phyloP scores from a whole-genome alignment of 345 rosid species.

The Sapria himalayana region DNA sequence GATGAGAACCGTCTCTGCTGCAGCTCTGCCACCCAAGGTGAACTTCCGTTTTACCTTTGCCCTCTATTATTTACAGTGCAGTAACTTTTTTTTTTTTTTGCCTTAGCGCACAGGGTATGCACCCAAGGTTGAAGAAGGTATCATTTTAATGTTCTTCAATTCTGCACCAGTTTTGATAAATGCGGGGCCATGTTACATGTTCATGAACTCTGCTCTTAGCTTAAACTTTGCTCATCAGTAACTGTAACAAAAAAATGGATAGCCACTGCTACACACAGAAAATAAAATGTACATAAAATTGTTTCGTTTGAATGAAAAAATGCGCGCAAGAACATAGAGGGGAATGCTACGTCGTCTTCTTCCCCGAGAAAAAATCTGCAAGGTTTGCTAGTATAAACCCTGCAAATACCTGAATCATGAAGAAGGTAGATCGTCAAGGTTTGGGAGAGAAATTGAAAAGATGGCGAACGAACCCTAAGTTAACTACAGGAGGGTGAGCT shows the following conservation, averaged over 20 bases:
- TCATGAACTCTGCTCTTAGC: too few relatives aligned
- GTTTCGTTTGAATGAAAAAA: too few relatives aligned
- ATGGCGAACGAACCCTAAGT: background rate
- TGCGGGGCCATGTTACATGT: too few relatives aligned
- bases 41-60: slow-evolving; percentile 1
- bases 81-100: background rate
- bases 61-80: background rate
- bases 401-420: slow-evolving; percentile 59
- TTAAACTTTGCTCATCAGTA: too few relatives aligned
- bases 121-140: too few relatives aligned
- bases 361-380: slow-evolving; percentile 55
- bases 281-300: too few relatives aligned
- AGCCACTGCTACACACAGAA: too few relatives aligned
- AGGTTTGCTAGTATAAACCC: slow-evolving; percentile 85
- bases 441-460: background rate
- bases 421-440: background rate
- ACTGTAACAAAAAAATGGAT: too few relatives aligned
- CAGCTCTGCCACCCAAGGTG: slow-evolving; percentile 75
- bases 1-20: slow-evolving; percentile 88
- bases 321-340: background rate
- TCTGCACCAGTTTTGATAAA: too few relatives aligned
- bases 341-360: slow-evolving; percentile 47
- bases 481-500: background rate
- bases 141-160: too few relatives aligned
- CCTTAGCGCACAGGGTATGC: too few relatives aligned